Conservation (phyloP, 148 eudicot species). For the Amaranthus palmeri region DNA sequence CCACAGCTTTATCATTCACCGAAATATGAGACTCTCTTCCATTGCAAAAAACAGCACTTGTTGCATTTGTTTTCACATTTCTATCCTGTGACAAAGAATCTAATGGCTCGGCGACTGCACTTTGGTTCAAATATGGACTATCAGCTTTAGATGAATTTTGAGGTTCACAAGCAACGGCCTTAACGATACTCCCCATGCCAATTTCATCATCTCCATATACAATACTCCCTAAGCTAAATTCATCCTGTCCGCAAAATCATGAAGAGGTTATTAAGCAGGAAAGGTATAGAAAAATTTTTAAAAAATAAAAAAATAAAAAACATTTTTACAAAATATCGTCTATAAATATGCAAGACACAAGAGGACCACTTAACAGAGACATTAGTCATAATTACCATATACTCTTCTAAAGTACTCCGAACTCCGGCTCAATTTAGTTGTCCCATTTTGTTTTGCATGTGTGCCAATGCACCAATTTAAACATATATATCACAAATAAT, state of each 20-base stretch:
- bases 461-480: no score
- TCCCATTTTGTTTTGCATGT: no score
- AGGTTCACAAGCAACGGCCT: conserved; percentile 18
- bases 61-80: conserved; percentile 9
- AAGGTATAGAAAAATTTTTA: not conserved
- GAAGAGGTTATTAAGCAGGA: conserved; percentile 5
- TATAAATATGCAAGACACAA: not conserved
- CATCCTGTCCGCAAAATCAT: conserved; percentile 26
- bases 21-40: conserved; percentile 15
- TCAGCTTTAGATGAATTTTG: conserved; percentile 17
- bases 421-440: no score
- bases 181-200: conserved; percentile 16
- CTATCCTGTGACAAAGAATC: conserved; percentile 26
- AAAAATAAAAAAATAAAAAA: not conserved
- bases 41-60: conserved; percentile 16
- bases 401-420: no score
- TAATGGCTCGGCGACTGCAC: conserved; percentile 22
- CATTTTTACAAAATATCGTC: not conserved
- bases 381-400: not conserved
- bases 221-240: conserved; percentile 14
- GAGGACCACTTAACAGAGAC: not conserved
- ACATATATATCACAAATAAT: no score
- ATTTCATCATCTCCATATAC: no score
- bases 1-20: conserved; percentile 13
- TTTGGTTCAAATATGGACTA: conserved; percentile 25